These are phyloP conservation scores for Saxispiralis lemnorum DNA, from an alignment of 495 filamentous ascomycete species.

Conservation along the genomic window DNA sequence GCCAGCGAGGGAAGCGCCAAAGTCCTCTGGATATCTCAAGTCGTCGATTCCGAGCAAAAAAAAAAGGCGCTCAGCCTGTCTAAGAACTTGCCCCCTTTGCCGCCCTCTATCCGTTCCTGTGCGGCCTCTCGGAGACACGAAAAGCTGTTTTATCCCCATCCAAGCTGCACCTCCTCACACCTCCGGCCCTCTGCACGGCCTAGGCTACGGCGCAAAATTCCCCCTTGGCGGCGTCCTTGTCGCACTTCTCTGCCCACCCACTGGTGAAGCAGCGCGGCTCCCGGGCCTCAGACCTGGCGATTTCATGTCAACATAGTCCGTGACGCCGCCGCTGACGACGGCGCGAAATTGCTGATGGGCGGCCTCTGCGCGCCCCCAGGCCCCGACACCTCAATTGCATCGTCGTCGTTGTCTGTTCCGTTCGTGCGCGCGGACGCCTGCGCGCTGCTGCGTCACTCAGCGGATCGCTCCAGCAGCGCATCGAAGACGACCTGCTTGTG, in stretches of 20 bases:
- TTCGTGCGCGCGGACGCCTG: too few relatives aligned
- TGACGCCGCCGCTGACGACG: background rate
- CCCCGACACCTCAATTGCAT: background rate
- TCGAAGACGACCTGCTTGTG: conserved; percentile 19
- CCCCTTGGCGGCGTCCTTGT: conserved; percentile 1
- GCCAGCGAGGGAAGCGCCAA: too few relatives aligned
- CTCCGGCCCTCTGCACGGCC: background rate
- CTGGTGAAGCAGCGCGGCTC: too few relatives aligned
- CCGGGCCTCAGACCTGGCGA: background rate
- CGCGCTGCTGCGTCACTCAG: conserved; percentile 11
- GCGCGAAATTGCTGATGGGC: conserved; percentile 7
- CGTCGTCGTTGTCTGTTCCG: conserved; percentile 2
- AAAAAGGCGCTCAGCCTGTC: too few relatives aligned
- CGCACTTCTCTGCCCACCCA: background rate
- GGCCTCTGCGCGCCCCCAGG: background rate
- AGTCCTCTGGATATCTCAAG: too few relatives aligned
- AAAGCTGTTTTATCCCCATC: too few relatives aligned
- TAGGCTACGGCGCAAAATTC: conserved; percentile 5
- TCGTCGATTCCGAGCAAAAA: too few relatives aligned
- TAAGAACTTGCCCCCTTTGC: too few relatives aligned
- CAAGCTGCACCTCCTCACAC: too few relatives aligned
- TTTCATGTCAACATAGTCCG: background rate
- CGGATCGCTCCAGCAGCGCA: conserved; percentile 16
- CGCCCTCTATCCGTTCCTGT: too few relatives aligned
- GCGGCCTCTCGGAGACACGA: too few relatives aligned